Percentiles rank a stretch among this genome's conserved stretches.
Evolutionary conservation across 805 yeast genomes (phyloP).

Genomic region (Pichia nakasei): DNA sequence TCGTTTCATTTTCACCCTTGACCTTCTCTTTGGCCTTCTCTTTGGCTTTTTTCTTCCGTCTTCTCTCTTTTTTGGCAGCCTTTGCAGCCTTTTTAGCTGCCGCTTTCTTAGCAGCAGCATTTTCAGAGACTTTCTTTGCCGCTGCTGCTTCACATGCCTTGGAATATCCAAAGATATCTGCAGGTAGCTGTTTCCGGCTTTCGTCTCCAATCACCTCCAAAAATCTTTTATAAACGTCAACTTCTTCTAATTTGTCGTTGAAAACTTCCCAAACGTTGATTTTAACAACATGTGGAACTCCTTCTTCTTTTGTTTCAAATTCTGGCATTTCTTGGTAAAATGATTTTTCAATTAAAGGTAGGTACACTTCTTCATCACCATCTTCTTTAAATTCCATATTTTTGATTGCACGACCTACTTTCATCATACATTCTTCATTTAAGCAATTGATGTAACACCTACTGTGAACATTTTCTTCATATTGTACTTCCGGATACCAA

Average conservation of each 20-base stretch:
- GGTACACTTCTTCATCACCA: conserved; percentile 11
- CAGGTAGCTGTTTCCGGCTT: not conserved
- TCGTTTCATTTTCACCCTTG: no score
- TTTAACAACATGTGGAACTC: conserved; percentile 1
- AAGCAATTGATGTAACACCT: conserved; percentile 34
- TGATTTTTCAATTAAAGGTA: conserved; percentile 30
- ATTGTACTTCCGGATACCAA: conserved; percentile 29
- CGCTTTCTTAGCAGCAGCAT: not conserved
- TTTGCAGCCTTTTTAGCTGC: not conserved
- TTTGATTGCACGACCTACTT: conserved; percentile 22
- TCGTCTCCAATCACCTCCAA: not conserved
- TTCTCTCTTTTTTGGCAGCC: not conserved
- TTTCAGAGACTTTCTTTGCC: not conserved
- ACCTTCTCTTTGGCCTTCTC: no score
- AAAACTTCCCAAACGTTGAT: conserved; percentile 3
- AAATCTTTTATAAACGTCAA: conserved; percentile 1
- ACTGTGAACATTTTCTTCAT: conserved; percentile 32
- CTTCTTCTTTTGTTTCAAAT: not conserved
- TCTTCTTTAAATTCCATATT: conserved; percentile 19
- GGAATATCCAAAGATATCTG: conserved; percentile 2
- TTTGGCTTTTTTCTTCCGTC: not conserved
- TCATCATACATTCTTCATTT: conserved; percentile 19
- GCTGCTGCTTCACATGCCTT: conserved; percentile 4
- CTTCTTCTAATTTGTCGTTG: conserved; percentile 1
- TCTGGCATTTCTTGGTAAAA: conserved; percentile 25